These are phyloP conservation scores for Crucihimalaya himalaica DNA, from an alignment of 345 rosid species.

Conservation along the genomic window DNA sequence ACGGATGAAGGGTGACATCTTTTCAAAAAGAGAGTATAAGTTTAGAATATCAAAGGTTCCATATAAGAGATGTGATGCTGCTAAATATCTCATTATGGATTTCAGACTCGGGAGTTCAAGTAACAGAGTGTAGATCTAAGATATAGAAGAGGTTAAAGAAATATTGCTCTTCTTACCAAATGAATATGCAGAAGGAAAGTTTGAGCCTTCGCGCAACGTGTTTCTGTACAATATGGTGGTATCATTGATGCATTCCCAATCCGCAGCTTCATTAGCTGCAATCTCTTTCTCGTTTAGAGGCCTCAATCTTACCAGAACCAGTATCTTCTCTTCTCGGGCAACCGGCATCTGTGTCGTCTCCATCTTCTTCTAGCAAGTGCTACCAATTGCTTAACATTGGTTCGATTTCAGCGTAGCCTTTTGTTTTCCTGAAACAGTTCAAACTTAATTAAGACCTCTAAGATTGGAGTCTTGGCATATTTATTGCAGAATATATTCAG, in stretches of 20 bases:
- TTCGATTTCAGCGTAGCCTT: background rate
- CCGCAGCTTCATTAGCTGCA: conserved; percentile 64
- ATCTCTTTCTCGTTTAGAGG: conserved; percentile 87
- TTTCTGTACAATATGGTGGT: conserved; percentile 81
- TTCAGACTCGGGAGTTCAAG: background rate
- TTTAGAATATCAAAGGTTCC: conserved; percentile 10
- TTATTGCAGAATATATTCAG: background rate
- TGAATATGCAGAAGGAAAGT: conserved; percentile 73
- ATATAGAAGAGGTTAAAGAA: background rate
- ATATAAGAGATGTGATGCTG: conserved; percentile 2
- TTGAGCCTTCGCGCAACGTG: conserved; percentile 90
- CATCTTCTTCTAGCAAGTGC: conserved; percentile 55
- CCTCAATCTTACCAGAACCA: conserved; percentile 85
- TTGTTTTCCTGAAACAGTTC: conserved; percentile 7
- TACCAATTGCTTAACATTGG: conserved; percentile 50
- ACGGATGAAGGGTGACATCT: background rate
- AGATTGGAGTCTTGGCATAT: conserved; percentile 15
- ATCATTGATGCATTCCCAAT: conserved; percentile 97
- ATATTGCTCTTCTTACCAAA: conserved; percentile 59
- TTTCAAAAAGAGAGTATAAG: background rate
- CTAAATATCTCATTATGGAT: background rate
- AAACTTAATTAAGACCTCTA: conserved; percentile 9
- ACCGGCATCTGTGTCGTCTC: conserved; percentile 60
- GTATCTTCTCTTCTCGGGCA: conserved; percentile 82
- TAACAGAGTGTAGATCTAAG: background rate